Percentiles rank a stretch among this genome's conserved stretches.
These are phyloP conservation scores for Megacollybia marginata DNA, from an alignment of 768 basidiomycete species.

Conservation along the genomic window DNA sequence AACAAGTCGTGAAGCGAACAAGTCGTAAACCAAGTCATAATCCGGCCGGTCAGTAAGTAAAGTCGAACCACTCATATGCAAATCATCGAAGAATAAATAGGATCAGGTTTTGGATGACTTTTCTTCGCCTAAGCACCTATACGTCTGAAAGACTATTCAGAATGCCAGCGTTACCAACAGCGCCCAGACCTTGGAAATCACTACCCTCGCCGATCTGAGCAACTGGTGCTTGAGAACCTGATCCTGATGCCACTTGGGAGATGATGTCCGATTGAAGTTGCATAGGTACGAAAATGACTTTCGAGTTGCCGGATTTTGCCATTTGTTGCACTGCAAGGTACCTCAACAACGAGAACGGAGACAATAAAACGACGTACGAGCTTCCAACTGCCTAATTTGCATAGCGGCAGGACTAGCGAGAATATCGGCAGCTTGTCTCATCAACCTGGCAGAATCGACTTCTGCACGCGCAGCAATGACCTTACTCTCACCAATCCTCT, in stretches of 20 bases:
- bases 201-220: slow-evolving; percentile 30
- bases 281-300: slow-evolving; percentile 95
- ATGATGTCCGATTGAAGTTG: slow-evolving; percentile 72
- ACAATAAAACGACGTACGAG: slow-evolving; percentile 32
- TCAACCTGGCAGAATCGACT: slow-evolving; percentile 90
- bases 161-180: slow-evolving; percentile 42
- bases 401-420: slow-evolving; percentile 92
- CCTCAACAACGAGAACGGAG: background rate
- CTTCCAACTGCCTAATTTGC: slow-evolving; percentile 97
- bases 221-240: slow-evolving; percentile 12
- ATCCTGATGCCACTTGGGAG: slow-evolving; percentile 33
- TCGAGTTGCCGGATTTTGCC: slow-evolving; percentile 83
- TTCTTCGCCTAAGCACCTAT: no score
- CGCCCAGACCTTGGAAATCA: slow-evolving; percentile 28
- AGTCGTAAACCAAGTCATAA: no score
- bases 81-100: no score
- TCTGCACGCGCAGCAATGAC: slow-evolving; percentile 95
- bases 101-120: no score
- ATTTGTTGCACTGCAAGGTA: slow-evolving; percentile 69
- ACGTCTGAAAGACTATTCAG: slow-evolving; percentile 43
- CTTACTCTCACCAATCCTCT: slow-evolving; percentile 94
- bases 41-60: no score
- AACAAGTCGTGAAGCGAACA: no score
- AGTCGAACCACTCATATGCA: no score
- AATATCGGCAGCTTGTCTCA: slow-evolving; percentile 96